Evolutionary conservation across 768 basidiomycete genomes (phyloP).

Genomic region (Dendrothele bispora): DNA sequence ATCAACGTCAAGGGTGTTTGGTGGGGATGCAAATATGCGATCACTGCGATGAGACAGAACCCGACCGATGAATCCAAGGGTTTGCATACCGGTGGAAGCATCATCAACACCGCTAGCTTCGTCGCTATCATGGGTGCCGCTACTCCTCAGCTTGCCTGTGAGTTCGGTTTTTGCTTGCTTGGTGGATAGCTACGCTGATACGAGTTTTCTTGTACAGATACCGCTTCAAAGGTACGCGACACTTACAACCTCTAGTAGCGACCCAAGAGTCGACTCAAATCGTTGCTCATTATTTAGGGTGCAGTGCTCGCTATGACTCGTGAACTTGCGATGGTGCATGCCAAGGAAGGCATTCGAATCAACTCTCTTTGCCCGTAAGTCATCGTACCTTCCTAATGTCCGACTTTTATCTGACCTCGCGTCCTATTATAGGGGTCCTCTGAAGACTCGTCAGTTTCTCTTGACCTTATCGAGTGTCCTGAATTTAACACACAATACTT

Average conservation of each 20-base stretch:
- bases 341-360: constrained; percentile 92
- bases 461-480: constrained; percentile 3
- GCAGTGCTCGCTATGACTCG: constrained; percentile 99
- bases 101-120: constrained; percentile 98
- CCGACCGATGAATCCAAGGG: constrained; percentile 79
- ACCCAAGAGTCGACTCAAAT: background rate
- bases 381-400: background rate
- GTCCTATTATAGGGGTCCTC: constrained; percentile 66
- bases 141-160: constrained; percentile 97
- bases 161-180: constrained; percentile 26
- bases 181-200: constrained; percentile 9
- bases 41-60: constrained; percentile 94
- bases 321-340: constrained; percentile 97
- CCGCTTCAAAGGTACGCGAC: constrained; percentile 78
- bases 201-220: constrained; percentile 52
- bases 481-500: constrained; percentile 12
- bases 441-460: constrained; percentile 79
- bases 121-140: constrained; percentile 96
- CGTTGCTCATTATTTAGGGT: constrained; percentile 48
- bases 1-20: constrained; percentile 99
- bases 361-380: constrained; percentile 96
- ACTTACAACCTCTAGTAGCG: constrained; percentile 5
- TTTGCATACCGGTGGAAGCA: constrained; percentile 80
- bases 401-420: constrained; percentile 7
- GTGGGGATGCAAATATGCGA: constrained; percentile 99